Conservation (phyloP, 345 rosid species). For the Nasturtium officinale region DNA sequence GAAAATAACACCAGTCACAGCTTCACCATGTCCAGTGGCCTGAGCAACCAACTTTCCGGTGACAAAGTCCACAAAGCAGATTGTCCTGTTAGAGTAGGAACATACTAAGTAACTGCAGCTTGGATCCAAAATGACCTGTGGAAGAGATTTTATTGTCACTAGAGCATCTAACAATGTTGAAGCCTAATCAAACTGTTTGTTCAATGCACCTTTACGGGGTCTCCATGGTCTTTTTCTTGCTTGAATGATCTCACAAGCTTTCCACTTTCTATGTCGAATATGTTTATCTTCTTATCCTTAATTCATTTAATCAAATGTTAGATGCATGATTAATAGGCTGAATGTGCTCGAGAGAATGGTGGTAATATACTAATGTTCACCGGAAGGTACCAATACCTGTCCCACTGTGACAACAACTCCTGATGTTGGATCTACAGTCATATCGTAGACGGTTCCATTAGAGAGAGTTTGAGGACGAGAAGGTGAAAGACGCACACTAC, state of each 20-base stretch:
- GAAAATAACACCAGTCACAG: slow-evolving; percentile 74
- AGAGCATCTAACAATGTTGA: slow-evolving; percentile 17
- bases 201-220: slow-evolving; percentile 67
- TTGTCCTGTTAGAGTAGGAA: slow-evolving; percentile 71
- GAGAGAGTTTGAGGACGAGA: slow-evolving; percentile 71
- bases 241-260: slow-evolving; percentile 73
- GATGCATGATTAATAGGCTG: slow-evolving; percentile 7
- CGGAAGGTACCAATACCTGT: slow-evolving; percentile 52
- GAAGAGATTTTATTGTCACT: slow-evolving; percentile 33
- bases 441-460: slow-evolving; percentile 76
- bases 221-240: slow-evolving; percentile 72
- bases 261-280: slow-evolving; percentile 62
- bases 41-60: slow-evolving; percentile 71
- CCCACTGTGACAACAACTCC: slow-evolving; percentile 76
- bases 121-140: slow-evolving; percentile 77
- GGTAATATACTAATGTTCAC: slow-evolving; percentile 12
- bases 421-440: slow-evolving; percentile 70
- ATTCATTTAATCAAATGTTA: not conserved
- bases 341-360: slow-evolving; percentile 9
- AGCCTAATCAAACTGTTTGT: slow-evolving; percentile 28
- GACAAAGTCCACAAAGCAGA: slow-evolving; percentile 63
- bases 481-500: slow-evolving; percentile 49
- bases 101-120: slow-evolving; percentile 74
- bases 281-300: slow-evolving; percentile 84
- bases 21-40: slow-evolving; percentile 79